These are phyloP conservation scores for Toxoplasma gondii DNA, from an alignment of 169 alveolate species.

Conservation along the genomic window DNA sequence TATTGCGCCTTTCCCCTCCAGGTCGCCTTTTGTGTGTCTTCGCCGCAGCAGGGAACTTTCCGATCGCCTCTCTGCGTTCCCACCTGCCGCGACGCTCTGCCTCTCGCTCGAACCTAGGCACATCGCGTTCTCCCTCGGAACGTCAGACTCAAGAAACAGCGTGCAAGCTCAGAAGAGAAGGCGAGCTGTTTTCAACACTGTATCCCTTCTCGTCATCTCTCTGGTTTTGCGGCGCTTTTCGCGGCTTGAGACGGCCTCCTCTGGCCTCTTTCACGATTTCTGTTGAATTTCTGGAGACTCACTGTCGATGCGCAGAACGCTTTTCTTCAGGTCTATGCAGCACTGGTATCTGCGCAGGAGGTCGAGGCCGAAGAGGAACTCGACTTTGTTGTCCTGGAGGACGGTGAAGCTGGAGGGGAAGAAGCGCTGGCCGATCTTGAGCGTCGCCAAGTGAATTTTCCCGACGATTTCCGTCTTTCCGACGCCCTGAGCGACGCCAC, in stretches of 20 bases:
- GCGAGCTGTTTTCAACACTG: too few species aligned
- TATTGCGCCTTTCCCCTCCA: neutral
- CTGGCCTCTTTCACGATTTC: too few species aligned
- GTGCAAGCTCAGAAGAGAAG: too few species aligned
- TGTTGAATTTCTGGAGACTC: too few species aligned
- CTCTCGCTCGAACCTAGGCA: too few species aligned
- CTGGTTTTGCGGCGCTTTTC: too few species aligned
- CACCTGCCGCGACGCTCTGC: too few species aligned
- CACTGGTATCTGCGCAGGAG: slow-evolving; percentile 92
- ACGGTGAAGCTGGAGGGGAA: slow-evolving; percentile 92
- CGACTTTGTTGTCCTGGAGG: slow-evolving; percentile 86
- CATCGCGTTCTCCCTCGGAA: too few species aligned
- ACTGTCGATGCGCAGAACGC: slow-evolving; percentile 86
- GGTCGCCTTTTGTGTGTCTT: neutral
- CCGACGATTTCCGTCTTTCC: slow-evolving; percentile 94
- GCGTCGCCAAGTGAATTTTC: slow-evolving; percentile 93
- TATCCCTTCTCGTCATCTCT: too few species aligned
- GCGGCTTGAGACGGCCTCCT: too few species aligned
- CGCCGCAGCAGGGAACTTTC: neutral
- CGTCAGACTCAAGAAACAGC: too few species aligned
- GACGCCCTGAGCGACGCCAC: slow-evolving; percentile 95
- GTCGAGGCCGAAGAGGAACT: slow-evolving; percentile 95
- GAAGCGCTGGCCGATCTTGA: slow-evolving; percentile 87
- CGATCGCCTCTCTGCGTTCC: too few species aligned
- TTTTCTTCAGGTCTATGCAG: slow-evolving; percentile 88